Conservation (phyloP, 2,329 filamentous ascomycete genomes). For the Trichoderma sp. region DNA sequence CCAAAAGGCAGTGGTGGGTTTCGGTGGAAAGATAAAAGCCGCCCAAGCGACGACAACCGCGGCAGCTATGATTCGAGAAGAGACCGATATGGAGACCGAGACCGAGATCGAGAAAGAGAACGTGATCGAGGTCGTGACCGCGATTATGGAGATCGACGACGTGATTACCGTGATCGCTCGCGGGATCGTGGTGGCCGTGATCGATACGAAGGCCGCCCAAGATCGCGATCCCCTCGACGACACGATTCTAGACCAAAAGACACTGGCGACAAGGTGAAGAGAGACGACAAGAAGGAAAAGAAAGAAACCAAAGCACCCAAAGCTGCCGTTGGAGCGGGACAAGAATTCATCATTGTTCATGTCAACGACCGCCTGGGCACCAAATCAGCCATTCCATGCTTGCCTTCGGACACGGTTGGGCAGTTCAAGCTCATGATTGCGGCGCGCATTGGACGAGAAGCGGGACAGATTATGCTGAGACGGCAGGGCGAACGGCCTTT, state of each 20-base stretch:
- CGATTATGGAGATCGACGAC: constrained; percentile 36
- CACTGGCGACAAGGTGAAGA: constrained; percentile 38
- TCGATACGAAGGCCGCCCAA: constrained; percentile 26
- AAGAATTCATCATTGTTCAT: constrained; percentile 91
- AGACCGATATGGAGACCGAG: constrained; percentile 35
- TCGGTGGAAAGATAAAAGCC: constrained; percentile 61
- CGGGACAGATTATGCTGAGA: constrained; percentile 89
- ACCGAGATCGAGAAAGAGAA: neutral
- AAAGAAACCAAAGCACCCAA: constrained; percentile 31
- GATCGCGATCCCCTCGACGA: constrained; percentile 26
- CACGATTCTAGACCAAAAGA: constrained; percentile 37
- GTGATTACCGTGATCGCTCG: constrained; percentile 49
- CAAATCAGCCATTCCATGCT: constrained; percentile 90
- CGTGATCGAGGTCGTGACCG: constrained; percentile 4
- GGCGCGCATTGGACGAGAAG: constrained; percentile 81
- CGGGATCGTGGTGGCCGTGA: constrained; percentile 39
- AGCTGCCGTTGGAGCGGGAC: constrained; percentile 42
- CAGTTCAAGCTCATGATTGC: constrained; percentile 92
- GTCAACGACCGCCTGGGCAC: constrained; percentile 95
- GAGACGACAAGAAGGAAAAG: constrained; percentile 45
- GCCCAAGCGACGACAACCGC: constrained; percentile 46
- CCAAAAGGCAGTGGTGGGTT: constrained; percentile 47
- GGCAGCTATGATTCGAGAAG: constrained; percentile 39
- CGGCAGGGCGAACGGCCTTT: constrained; percentile 91
- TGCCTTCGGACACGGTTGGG: constrained; percentile 79